These are phyloP conservation scores for Botryotinia globosa DNA, from an alignment of 2,329 filamentous ascomycete species.

Conservation along the genomic window DNA sequence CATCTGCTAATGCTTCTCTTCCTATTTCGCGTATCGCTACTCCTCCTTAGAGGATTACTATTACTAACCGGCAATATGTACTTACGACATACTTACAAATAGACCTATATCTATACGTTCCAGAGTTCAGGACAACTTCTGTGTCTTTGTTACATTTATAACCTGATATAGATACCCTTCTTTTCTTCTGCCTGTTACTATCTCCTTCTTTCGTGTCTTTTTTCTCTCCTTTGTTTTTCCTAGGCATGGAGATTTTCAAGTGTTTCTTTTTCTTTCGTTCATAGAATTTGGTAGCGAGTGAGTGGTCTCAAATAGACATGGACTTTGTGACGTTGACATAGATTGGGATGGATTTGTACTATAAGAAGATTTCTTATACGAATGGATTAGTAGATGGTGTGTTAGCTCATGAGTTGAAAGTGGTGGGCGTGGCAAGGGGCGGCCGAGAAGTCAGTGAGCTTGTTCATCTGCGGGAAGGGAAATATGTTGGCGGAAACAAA, in stretches of 20 bases:
- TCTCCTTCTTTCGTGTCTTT: neutral
- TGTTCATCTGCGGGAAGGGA: neutral
- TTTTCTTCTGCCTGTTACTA: neutral
- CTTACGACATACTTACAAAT: neutral
- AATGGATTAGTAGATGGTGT: neutral
- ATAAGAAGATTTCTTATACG: neutral
- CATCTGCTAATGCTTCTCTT: neutral
- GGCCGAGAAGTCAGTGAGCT: too few species aligned
- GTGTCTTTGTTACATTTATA: neutral
- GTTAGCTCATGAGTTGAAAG: neutral
- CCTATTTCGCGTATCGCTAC: conserved; percentile 3
- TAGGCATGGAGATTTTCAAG: neutral
- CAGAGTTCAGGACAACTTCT: neutral
- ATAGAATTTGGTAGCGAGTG: neutral
- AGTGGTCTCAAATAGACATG: neutral
- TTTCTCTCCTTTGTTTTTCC: neutral
- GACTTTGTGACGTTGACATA: conserved; percentile 1
- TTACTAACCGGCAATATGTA: neutral
- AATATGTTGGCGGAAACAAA: neutral
- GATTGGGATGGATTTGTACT: conserved; percentile 7
- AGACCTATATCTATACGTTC: neutral
- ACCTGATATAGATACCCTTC: neutral
- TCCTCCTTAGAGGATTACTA: neutral
- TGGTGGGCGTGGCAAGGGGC: neutral
- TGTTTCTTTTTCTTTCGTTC: neutral